Base-by-base conservation (phyloP, 106 monocot species). In the Dioscorea alata region DNA sequence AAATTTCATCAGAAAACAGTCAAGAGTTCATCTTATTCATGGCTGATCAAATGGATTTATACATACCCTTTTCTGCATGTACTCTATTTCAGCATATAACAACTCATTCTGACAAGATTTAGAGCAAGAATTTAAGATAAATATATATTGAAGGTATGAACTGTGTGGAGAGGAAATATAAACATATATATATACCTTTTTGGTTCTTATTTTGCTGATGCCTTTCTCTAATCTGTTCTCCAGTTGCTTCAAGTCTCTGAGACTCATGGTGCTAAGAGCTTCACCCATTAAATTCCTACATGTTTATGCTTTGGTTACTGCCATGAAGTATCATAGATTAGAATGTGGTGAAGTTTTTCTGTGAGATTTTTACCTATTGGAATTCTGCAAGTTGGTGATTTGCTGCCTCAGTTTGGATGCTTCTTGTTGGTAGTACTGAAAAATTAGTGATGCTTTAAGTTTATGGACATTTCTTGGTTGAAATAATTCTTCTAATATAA, bases 41-140 rank as follows among this genome's bases (percentile, higher is more conserved):
- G 21, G 4, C 4, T 42, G 42, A 42, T 42, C 42, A 42, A 42
- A 42, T 42, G 42, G 10, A 42, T 42, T 42, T 42, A 42, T 42
- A 42, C 33, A 63, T 51, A 81, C 81, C 68, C 71, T 81, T 73
- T 81, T 81, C 48, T 76, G 81, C 81, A 81, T 81, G 63, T 76
- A 69, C 49, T 81, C 81, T 31, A 81, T 81, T 48, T 81, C 81
- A 57, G 67, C 67, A 56, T 63, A 81, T 62, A 81, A 48, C 61
- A 81, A 62, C 61, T 81, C 81, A 50, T 66, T 66, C 66, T 66
- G 49, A 50, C 1, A 42, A 42, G 1, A 42, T 42, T 42, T 8
- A 42, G 42, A 42, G 10, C 42, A 42, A 42, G 42, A 42, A 18
- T 6, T 32, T 63, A 16, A 21, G 33, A 42, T 4, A 35, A 33